Percentiles rank a stretch among this genome's conserved stretches.
These are phyloP conservation scores for Vairimorpha necatrix DNA, from an alignment of 371 early-diverging fungal genomes.

Conservation along the genomic window DNA sequence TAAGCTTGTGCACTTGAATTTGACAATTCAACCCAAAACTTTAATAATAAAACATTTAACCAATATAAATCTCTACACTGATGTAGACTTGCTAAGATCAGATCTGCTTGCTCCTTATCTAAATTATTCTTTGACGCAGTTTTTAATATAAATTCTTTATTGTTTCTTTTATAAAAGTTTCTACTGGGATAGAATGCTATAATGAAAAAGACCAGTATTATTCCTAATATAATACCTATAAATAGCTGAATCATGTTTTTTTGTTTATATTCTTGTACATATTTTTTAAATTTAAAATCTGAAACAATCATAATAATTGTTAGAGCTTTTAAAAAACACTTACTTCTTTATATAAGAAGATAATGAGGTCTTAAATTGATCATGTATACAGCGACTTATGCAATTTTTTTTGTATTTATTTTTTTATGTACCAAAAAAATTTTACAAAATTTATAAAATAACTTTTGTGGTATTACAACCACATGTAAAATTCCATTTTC, in stretches of 20 bases:
- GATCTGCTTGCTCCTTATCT: background rate
- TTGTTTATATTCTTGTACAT: background rate
- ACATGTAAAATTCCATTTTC: no score
- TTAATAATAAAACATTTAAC: slow-evolving; percentile 59
- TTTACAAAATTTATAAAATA: no score
- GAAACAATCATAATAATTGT: no score
- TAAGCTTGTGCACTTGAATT: slow-evolving; percentile 52
- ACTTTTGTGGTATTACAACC: no score
- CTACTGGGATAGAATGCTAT: background rate
- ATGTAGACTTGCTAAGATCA: slow-evolving; percentile 29
- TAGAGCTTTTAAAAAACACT: no score
- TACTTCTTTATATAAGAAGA: no score
- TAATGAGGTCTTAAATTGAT: no score
- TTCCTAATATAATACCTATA: background rate
- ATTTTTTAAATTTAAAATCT: no score
- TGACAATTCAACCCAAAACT: slow-evolving; percentile 54
- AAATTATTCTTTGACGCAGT: background rate
- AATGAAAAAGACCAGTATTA: background rate
- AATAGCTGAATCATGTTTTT: background rate
- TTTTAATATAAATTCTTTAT: background rate
- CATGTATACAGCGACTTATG: no score
- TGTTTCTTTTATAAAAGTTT: background rate
- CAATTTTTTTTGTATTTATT: no score
- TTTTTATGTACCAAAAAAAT: no score
- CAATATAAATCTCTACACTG: slow-evolving; percentile 55